Percentiles rank a stretch among this genome's conserved stretches.
Conservation (phyloP, 148 eudicot species). For the Nepenthes mirabilis region DNA sequence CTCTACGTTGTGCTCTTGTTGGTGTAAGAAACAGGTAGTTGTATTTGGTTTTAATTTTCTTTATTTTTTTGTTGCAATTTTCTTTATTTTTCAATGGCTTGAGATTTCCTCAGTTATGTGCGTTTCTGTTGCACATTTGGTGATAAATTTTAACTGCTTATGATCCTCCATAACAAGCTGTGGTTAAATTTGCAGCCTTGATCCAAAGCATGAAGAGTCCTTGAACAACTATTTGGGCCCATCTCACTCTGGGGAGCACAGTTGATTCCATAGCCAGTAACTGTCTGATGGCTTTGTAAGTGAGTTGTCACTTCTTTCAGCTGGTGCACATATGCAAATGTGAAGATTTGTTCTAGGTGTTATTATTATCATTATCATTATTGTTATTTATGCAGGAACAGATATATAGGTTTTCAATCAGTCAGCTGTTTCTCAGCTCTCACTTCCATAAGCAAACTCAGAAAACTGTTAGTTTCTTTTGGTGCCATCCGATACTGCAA, state of each 20-base stretch:
- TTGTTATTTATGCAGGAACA: no score
- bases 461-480: no score
- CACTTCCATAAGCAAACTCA: no score
- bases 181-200: conserved; percentile 48
- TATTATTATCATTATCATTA: no score
- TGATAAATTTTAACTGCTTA: background rate
- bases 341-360: no score
- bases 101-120: background rate
- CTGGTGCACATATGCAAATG: no score
- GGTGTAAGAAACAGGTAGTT: conserved; percentile 81
- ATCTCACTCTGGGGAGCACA: conserved; percentile 19
- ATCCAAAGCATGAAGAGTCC: conserved; percentile 69
- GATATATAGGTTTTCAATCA: no score
- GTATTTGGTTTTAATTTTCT: conserved; percentile 1
- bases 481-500: no score
- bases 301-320: no score
- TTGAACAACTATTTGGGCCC: conserved; percentile 69
- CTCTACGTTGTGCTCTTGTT: conserved; percentile 71
- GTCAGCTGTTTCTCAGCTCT: no score
- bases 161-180: background rate
- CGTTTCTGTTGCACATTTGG: background rate
- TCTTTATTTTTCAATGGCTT: background rate
- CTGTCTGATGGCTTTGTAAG: no score
- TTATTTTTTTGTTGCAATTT: background rate
- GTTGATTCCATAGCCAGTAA: background rate